phyloP scores from a whole-genome alignment of 73 alveolate species.

The Paramecium sexaurelia region DNA sequence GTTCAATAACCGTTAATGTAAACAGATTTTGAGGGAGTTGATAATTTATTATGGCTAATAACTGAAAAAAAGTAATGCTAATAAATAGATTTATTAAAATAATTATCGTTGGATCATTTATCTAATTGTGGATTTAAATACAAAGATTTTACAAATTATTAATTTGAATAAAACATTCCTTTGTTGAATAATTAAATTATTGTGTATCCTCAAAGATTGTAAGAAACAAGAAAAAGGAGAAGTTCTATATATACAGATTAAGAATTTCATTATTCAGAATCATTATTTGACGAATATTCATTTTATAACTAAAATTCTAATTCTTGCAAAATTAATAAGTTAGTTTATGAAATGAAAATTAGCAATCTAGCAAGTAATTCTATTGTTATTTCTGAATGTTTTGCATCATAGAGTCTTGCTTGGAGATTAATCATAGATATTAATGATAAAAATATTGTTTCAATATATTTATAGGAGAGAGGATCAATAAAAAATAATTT shows the following conservation, averaged over 20 bases:
- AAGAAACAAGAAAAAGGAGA: not conserved
- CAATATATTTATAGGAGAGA: not conserved
- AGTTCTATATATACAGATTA: not conserved
- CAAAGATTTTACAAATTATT: not conserved
- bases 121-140: slow-evolving; percentile 18
- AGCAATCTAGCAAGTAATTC: not conserved
- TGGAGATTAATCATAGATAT: slow-evolving; percentile 23
- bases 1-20: slow-evolving; percentile 9
- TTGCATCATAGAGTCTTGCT: slow-evolving; percentile 30
- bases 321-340: not conserved
- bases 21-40: slow-evolving; percentile 19
- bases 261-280: slow-evolving; percentile 20
- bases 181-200: not conserved
- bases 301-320: not conserved
- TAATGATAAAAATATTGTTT: not conserved
- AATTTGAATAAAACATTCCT: not conserved
- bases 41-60: slow-evolving; percentile 5
- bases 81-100: not conserved
- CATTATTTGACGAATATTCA: slow-evolving; percentile 24
- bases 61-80: not conserved
- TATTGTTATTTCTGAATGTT: not conserved
- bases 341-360: slow-evolving; percentile 38
- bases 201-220: not conserved
- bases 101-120: slow-evolving; percentile 9
- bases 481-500: slow-evolving; percentile 30